Evolutionary conservation across 176 grass and related monocot species (phyloP).

Genomic region (Avena sativa): DNA sequence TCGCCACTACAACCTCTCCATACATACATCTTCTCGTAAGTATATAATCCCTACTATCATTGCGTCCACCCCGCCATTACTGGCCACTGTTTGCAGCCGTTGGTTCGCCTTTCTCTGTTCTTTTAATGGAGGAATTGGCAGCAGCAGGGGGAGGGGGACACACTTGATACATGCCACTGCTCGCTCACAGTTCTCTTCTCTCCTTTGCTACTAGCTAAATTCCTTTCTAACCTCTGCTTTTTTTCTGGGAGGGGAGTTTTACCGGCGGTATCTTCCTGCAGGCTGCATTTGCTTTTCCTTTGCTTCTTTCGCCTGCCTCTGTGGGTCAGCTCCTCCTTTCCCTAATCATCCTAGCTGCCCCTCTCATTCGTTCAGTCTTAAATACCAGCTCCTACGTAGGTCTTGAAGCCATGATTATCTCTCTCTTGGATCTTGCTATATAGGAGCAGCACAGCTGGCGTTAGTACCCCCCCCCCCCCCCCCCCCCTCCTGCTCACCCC

Average conservation of each 20-base stretch:
- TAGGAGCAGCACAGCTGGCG: neutral
- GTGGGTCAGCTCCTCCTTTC: constrained; percentile 32
- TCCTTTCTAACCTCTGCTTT: constrained; percentile 32
- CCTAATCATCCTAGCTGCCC: constrained; percentile 10
- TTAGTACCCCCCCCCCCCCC: neutral
- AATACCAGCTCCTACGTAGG: constrained; percentile 9
- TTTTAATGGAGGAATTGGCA: constrained; percentile 44
- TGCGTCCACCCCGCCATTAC: constrained; percentile 40
- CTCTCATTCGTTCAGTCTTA: constrained; percentile 20
- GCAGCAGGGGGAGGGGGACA: constrained; percentile 15
- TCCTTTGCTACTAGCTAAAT: neutral
- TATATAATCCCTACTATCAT: neutral
- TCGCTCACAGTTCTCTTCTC: constrained; percentile 5
- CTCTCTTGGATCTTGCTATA: too few species aligned
- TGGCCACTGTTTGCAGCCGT: constrained; percentile 29
- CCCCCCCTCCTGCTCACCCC: neutral
- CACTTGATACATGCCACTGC: constrained; percentile 15
- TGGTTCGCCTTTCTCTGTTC: constrained; percentile 38
- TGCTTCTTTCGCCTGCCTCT: constrained; percentile 33
- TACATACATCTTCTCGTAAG: too few species aligned
- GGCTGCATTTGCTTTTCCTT: constrained; percentile 37
- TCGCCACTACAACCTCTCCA: constrained; percentile 1
- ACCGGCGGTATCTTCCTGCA: constrained; percentile 51
- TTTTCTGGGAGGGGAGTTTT: neutral
- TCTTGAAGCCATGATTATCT: constrained; percentile 15